Evolutionary conservation across 2,329 filamentous ascomycete genomes (phyloP), one percentile per base, ranked within the genome.

Genomic region (Diaporthe citriasiana): DNA sequence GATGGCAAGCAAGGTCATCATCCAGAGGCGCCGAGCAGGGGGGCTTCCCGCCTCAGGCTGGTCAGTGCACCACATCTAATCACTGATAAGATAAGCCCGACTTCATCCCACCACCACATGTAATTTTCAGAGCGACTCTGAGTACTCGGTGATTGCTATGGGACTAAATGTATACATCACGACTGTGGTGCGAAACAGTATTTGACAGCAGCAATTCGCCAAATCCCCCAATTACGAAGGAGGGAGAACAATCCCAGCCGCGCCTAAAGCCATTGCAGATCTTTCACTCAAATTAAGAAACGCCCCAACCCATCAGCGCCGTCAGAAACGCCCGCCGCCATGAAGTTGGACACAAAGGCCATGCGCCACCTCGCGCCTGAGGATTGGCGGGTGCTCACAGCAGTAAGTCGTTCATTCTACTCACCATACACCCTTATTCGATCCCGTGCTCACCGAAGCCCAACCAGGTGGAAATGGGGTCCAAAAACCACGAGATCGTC

Each of bases 401-500:
- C 95, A 79, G 96, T 97, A 92, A 76, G 91, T 38, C 33, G 9
- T 33, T 84, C 19, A 33, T 60, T 4, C 2, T 22, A 47, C 69
- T 51, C 7, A 42, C 12, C 5, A 12, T 17, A 22, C 4, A 13
- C 13, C 19, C 70, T 68, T 73, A 76, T 75, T 79, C 76, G 78
- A 71, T 72, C 50, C 2, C 74, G 78, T 76, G 76, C 76, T 79
- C 74, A 60, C 4, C 83, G 84, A 81, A 83, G 78, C 79, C 78
- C 79, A 78, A 69, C 72, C 83, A 98, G 95, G 94, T 97, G 79
- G 97, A 99, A 84, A 92, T 93, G 84, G 96, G 95, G 80, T 97
- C 94, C 84, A 95, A 94, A 83, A 98, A 98, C 85, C 97, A 99
- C 87, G 97, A 99, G 85, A 89, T 99, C 73, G 96, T 99, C 3